A percentile compares a stretch with the other conserved stretches of the same genome.
Conservation (phyloP, 495 filamentous ascomycete species). For the Penicillium canescens region DNA sequence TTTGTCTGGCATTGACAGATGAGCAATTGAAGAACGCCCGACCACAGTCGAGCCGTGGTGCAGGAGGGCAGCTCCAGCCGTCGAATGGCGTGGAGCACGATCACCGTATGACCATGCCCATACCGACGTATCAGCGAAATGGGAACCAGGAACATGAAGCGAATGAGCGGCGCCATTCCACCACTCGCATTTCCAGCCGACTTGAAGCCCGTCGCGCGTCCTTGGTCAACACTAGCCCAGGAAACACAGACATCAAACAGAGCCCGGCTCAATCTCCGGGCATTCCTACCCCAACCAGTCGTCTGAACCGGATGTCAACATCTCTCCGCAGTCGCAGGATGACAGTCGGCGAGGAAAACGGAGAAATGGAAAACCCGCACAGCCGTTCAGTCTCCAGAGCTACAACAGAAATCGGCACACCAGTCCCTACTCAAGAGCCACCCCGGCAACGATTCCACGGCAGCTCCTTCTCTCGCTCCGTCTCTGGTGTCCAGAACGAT, state of each 20-base stretch:
- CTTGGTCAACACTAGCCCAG: constrained; percentile 47
- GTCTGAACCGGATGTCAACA: constrained; percentile 40
- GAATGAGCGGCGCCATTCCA: constrained; percentile 43
- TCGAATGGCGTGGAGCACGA: constrained; percentile 34
- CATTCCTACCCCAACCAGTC: constrained; percentile 30
- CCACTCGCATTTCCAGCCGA: constrained; percentile 65
- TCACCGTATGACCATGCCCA: constrained; percentile 21
- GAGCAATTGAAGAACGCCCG: constrained; percentile 34
- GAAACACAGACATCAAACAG: constrained; percentile 22
- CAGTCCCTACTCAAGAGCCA: constrained; percentile 26
- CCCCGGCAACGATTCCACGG: constrained; percentile 40
- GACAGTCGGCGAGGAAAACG: constrained; percentile 34
- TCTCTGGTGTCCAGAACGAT: constrained; percentile 24
- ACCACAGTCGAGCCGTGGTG: constrained; percentile 26
- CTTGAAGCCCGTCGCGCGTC: constrained; percentile 72
- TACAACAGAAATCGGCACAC: constrained; percentile 38
- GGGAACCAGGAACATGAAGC: constrained; percentile 46
- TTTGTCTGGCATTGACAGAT: constrained; percentile 81
- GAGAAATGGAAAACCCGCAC: constrained; percentile 21
- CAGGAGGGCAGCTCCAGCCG: constrained; percentile 20
- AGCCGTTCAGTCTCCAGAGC: constrained; percentile 40
- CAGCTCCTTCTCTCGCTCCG: constrained; percentile 36
- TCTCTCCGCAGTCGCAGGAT: constrained; percentile 37
- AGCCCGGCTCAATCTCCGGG: constrained; percentile 26
- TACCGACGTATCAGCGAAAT: constrained; percentile 36